Evolutionary conservation across 129 eudicot species (phyloP).

Genomic region (Artemisia argyi): DNA sequence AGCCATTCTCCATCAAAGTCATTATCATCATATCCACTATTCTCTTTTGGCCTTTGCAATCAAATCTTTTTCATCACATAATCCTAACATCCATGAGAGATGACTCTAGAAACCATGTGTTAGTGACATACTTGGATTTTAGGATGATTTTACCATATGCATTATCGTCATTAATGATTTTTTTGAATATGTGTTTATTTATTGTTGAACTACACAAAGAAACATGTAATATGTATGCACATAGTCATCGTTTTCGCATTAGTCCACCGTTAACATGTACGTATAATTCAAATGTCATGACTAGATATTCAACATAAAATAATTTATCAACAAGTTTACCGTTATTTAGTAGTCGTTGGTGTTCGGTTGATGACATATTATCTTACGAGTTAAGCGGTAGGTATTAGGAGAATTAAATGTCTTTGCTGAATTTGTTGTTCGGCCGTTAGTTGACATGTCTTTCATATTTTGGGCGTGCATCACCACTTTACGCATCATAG

Average conservation of each 20-base stretch:
- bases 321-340: too few species aligned
- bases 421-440: neutral
- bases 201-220: too few species aligned
- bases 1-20: constrained; percentile 1
- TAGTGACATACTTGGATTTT: neutral
- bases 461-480: neutral
- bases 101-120: neutral
- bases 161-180: too few species aligned
- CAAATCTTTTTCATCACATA: neutral
- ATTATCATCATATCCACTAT: constrained; percentile 9
- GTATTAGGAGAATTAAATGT: neutral
- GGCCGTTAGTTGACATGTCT: neutral
- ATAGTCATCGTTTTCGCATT: too few species aligned
- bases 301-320: too few species aligned
- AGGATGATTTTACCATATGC: too few species aligned
- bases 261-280: too few species aligned
- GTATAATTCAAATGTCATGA: too few species aligned
- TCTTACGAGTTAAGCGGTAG: neutral
- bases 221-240: too few species aligned
- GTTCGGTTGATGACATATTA: too few species aligned
- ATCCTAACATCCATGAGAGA: neutral
- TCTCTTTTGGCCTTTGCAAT: constrained; percentile 10
- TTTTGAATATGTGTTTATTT: too few species aligned
- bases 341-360: too few species aligned
- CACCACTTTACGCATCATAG: neutral